A percentile compares a stretch with the other conserved stretches of the same genome.
phyloP scores from a whole-genome alignment of 2,329 filamentous ascomycete species.

The Fusarium sarcochroum region DNA sequence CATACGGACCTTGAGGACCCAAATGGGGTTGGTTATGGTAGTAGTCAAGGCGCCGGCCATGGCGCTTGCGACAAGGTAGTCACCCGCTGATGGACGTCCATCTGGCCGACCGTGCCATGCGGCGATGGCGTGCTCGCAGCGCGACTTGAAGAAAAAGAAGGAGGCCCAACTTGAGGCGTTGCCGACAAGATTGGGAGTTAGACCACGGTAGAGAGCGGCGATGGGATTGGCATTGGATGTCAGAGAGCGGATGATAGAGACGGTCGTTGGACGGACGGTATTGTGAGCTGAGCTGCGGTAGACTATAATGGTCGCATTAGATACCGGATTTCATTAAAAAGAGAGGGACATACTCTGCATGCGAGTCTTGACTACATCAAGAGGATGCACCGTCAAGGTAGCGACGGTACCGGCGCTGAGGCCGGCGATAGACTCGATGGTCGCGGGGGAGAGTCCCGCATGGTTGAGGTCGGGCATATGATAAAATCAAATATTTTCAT shows the following conservation, averaged over 20 bases:
- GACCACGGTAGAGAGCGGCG: slow-evolving; percentile 85
- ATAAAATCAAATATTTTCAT: slow-evolving; percentile 6
- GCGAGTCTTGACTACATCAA: slow-evolving; percentile 96
- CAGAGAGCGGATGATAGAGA: slow-evolving; percentile 67
- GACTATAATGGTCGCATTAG: too few species aligned
- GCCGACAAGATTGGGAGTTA: slow-evolving; percentile 90
- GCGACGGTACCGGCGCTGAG: slow-evolving; percentile 89
- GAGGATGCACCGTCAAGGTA: slow-evolving; percentile 89
- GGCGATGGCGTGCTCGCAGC: slow-evolving; percentile 64
- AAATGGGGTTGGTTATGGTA: slow-evolving; percentile 91
- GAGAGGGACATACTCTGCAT: slow-evolving; percentile 78
- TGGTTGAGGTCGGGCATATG: slow-evolving; percentile 64
- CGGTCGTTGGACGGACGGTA: slow-evolving; percentile 61
- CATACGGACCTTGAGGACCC: slow-evolving; percentile 99
- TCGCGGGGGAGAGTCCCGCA: slow-evolving; percentile 78
- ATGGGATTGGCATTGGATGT: slow-evolving; percentile 68
- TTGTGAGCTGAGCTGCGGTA: slow-evolving; percentile 61
- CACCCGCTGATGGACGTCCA: slow-evolving; percentile 62
- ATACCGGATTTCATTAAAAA: too few species aligned
- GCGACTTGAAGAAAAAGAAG: slow-evolving; percentile 86
- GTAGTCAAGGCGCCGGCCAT: slow-evolving; percentile 80
- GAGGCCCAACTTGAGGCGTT: slow-evolving; percentile 92
- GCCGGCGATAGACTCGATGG: slow-evolving; percentile 90
- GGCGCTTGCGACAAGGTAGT: slow-evolving; percentile 87
- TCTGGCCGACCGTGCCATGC: slow-evolving; percentile 33